Evolutionary conservation across 257 asterid species (phyloP), one percentile per base, ranked within the genome.

Genomic region (Jasminum sambac): DNA sequence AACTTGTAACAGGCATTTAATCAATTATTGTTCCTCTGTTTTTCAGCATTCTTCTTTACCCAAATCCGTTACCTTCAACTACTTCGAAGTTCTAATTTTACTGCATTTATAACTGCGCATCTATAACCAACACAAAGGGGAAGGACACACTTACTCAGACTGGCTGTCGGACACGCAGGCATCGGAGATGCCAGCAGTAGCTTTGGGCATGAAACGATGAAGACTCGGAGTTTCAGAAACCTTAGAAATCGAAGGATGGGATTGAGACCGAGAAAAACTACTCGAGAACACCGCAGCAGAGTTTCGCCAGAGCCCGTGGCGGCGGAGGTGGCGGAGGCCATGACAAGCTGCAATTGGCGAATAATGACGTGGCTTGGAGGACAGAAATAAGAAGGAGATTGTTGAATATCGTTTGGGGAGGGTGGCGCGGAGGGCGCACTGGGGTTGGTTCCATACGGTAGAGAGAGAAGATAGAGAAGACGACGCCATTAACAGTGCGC

Each of bases 201-300:
- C 88, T 80, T 86, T 84, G 74, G 92, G 85, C 78, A 87, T 83
- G 81, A 92, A 92, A 43, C 84, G 78, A 42, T 77, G 87, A 60
- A 90, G 89, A 72, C 79, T 77, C 8, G 86, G 83, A 19, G 67
- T 66, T 10, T 86, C 86, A 0, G 79, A 76, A 46, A 78, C 74
- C 43, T 70, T 72, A 13, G 82, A 57, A 21, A 74, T 72, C 65
- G 81, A 64, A 52, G 81, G 64, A 17, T 73, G 80, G 34, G 79
- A 74, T 8, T 72, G 85, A 62, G 75, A 74, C 17, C 67, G 74
- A 25, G 87, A 86, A 63, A 83, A 86, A 77, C 75, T 77, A 72
- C 84, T 67, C 69, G 90, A 79, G 57, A 82, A 63, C 21, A 79
- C 71, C n/a, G 78, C 64, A 37, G 80, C 64, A 13, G 78, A 69